A percentile compares a stretch with the other conserved stretches of the same genome.
Evolutionary conservation across 805 yeast genomes (phyloP).

Genomic region (Monosporozyma servazzii): DNA sequence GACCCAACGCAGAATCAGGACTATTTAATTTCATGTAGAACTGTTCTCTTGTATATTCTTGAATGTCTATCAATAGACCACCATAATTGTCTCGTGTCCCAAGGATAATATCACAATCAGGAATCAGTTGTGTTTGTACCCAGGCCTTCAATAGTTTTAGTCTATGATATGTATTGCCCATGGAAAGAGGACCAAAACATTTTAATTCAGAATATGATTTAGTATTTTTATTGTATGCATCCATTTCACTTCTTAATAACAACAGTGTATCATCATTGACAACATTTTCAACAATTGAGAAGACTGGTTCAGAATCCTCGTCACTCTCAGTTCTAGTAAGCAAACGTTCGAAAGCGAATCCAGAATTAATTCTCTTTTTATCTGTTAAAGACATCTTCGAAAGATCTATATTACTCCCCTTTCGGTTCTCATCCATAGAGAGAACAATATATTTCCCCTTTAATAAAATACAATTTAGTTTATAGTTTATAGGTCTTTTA

Average conservation of each 20-base stretch:
- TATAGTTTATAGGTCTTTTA: slow-evolving; percentile 7
- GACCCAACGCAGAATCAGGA: slow-evolving; percentile 7
- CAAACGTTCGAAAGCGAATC: slow-evolving; percentile 26
- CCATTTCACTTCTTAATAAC: slow-evolving; percentile 29
- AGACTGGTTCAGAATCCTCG: slow-evolving; percentile 1
- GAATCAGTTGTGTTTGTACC: slow-evolving; percentile 25
- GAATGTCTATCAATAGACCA: slow-evolving; percentile 20
- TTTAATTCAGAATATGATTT: slow-evolving; percentile 24
- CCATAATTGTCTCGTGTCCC: slow-evolving; percentile 22
- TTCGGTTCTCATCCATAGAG: slow-evolving; percentile 12
- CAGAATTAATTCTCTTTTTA: slow-evolving; percentile 14
- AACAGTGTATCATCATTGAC: slow-evolving; percentile 13
- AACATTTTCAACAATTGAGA: slow-evolving; percentile 21
- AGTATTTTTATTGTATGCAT: slow-evolving; percentile 16
- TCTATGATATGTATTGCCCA: slow-evolving; percentile 19
- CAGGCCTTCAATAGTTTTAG: slow-evolving; percentile 27
- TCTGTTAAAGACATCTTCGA: background rate
- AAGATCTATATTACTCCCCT: background rate
- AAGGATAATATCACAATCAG: slow-evolving; percentile 23
- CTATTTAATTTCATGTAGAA: slow-evolving; percentile 17
- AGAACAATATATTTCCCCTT: slow-evolving; percentile 15
- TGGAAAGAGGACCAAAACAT: slow-evolving; percentile 19
- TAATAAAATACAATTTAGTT: slow-evolving; percentile 9
- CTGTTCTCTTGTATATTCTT: slow-evolving; percentile 14
- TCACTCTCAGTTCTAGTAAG: slow-evolving; percentile 7